Percentiles rank a stretch among this genome's conserved stretches.
phyloP scores from a whole-genome alignment of 192 early-diverging fungal species.

The Umbelopsis ramanniana region DNA sequence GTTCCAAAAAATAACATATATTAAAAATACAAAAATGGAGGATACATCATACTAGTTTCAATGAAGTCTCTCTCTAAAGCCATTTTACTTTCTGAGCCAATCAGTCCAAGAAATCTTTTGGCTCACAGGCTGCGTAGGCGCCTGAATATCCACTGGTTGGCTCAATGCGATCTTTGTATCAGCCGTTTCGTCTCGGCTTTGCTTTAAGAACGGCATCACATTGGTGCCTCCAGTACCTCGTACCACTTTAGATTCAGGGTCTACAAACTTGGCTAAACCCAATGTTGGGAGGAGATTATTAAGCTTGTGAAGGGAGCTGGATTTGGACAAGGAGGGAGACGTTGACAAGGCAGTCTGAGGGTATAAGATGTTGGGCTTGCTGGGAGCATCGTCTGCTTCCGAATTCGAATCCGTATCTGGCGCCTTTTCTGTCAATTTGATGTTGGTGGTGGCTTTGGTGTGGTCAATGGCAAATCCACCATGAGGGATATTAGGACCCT shows the following conservation, averaged over 20 bases:
- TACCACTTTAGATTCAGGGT: slow-evolving; percentile 59
- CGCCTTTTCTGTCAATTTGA: slow-evolving; percentile 1
- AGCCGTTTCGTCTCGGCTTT: slow-evolving; percentile 81
- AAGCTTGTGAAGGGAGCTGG: slow-evolving; percentile 24
- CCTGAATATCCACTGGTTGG: neutral
- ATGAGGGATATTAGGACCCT: slow-evolving; percentile 68
- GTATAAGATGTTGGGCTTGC: slow-evolving; percentile 32
- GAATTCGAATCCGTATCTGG: neutral
- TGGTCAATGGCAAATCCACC: slow-evolving; percentile 50
- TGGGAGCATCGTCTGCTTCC: neutral
- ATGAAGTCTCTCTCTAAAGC: no score
- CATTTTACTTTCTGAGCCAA: slow-evolving; percentile 16
- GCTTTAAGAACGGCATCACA: slow-evolving; percentile 92
- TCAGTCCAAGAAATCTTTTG: slow-evolving; percentile 25
- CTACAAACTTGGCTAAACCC: slow-evolving; percentile 64
- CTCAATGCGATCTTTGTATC: slow-evolving; percentile 46
- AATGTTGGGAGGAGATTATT: slow-evolving; percentile 34
- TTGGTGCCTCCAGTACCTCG: slow-evolving; percentile 86
- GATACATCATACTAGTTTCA: no score
- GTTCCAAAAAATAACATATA: neutral
- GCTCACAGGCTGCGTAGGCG: neutral
- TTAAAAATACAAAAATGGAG: no score
- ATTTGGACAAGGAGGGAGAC: slow-evolving; percentile 20
- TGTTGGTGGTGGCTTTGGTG: neutral
- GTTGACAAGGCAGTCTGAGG: slow-evolving; percentile 38